phyloP scores from a whole-genome alignment of 306 rosid genomes.

The Albizia julibrissin region DNA sequence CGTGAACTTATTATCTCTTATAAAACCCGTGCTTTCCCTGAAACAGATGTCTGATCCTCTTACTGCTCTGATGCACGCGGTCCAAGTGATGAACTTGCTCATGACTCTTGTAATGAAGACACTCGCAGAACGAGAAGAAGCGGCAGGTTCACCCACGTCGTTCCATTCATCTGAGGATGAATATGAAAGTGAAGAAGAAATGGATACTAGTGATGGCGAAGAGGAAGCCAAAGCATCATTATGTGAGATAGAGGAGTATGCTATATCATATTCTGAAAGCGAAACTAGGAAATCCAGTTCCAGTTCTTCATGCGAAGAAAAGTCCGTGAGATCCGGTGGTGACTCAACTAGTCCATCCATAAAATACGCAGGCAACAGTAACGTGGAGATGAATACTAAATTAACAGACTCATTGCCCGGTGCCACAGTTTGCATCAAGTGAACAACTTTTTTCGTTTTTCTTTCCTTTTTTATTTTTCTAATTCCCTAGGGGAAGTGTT shows the following conservation, averaged over 20 bases:
- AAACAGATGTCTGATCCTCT: conserved; percentile 97
- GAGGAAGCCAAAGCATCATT: conserved; percentile 49
- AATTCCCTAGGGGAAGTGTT: conserved; percentile 45
- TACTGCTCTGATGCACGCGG: conserved; percentile 98
- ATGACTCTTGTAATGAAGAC: conserved; percentile 82
- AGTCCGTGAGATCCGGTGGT: conserved; percentile 35
- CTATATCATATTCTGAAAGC: conserved; percentile 46
- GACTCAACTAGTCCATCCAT: conserved; percentile 43
- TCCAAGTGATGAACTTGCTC: conserved; percentile 97
- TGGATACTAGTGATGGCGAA: conserved; percentile 68
- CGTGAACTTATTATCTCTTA: background rate
- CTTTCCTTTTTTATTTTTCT: background rate
- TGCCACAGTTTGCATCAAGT: conserved; percentile 42
- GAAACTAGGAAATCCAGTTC: conserved; percentile 45
- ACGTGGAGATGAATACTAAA: conserved; percentile 51
- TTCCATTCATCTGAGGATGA: conserved; percentile 73
- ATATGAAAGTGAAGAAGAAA: conserved; percentile 67
- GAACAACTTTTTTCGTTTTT: conserved; percentile 12
- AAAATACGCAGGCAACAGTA: conserved; percentile 40
- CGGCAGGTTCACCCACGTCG: conserved; percentile 73
- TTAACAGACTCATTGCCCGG: conserved; percentile 34
- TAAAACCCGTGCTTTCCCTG: background rate
- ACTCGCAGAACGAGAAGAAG: conserved; percentile 79
- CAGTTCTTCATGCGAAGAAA: conserved; percentile 42
- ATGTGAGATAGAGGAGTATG: conserved; percentile 44